A percentile compares a stretch with the other conserved stretches of the same genome.
phyloP scores from a whole-genome alignment of 176 grass and related monocot genomes.

The Melocanna baccifera region DNA sequence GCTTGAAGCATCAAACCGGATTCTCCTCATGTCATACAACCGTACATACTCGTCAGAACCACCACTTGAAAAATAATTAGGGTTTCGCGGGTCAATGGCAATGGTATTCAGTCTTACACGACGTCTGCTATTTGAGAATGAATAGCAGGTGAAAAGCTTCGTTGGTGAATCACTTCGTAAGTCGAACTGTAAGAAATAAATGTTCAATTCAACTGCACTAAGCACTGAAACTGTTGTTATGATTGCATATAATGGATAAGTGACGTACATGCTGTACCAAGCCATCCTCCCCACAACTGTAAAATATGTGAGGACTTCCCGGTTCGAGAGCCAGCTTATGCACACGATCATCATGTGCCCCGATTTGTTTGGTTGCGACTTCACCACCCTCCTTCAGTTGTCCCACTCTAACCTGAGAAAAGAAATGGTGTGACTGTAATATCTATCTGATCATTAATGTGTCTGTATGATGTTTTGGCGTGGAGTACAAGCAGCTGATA shows the following conservation, averaged over 20 bases:
- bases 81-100: constrained; percentile 61
- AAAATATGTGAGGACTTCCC: constrained; percentile 71
- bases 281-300: constrained; percentile 88
- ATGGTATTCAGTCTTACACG: constrained; percentile 64
- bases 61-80: constrained; percentile 65
- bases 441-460: not conserved
- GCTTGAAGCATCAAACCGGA: constrained; percentile 32
- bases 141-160: constrained; percentile 76
- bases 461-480: not conserved
- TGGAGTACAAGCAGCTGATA: not conserved
- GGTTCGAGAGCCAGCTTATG: constrained; percentile 73
- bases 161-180: constrained; percentile 51
- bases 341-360: constrained; percentile 44
- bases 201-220: not conserved
- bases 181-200: constrained; percentile 70
- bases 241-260: constrained; percentile 1
- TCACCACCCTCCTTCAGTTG: constrained; percentile 48
- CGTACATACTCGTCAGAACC: constrained; percentile 75
- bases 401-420: constrained; percentile 68
- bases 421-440: not conserved
- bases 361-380: constrained; percentile 63
- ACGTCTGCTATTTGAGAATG: constrained; percentile 45
- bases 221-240: constrained; percentile 4
- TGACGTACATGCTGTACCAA: constrained; percentile 76
- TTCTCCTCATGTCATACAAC: constrained; percentile 75